These are phyloP conservation scores for Globisporangium perplexum DNA, from an alignment of 352 stramenopile species.

Conservation along the genomic window DNA sequence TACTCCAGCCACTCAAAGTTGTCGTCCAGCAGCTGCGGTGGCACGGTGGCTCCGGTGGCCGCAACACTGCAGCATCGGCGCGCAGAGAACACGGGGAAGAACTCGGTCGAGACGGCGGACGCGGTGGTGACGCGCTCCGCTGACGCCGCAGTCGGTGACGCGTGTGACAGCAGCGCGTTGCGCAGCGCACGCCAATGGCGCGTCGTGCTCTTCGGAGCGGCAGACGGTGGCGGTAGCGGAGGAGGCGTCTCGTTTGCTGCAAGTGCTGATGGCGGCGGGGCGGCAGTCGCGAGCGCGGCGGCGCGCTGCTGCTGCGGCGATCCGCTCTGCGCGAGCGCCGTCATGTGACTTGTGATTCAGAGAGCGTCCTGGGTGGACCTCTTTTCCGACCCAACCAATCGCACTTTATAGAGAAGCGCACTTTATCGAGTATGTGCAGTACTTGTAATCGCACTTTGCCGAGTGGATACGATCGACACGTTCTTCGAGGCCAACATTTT, in stretches of 20 bases:
- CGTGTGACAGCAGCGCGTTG: constrained; percentile 42
- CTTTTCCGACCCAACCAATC: not conserved
- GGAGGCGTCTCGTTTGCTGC: not conserved
- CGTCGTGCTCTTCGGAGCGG: constrained; percentile 27
- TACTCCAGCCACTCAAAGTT: constrained; percentile 56
- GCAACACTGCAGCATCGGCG: constrained; percentile 2
- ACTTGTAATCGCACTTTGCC: not conserved
- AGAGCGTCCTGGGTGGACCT: not conserved
- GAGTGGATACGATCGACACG: not conserved
- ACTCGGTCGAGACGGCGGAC: constrained; percentile 54
- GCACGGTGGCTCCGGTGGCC: not conserved
- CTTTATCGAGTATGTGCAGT: not conserved
- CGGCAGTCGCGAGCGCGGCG: not conserved
- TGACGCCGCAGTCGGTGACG: constrained; percentile 3
- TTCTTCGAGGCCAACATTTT: not conserved
- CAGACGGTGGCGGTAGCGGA: not conserved
- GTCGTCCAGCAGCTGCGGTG: constrained; percentile 8
- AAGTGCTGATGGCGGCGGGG: not conserved
- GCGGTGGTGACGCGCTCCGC: constrained; percentile 19
- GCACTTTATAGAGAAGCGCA: no score
- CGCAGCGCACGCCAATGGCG: constrained; percentile 70
- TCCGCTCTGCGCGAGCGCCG: constrained; percentile 8
- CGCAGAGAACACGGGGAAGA: constrained; percentile 46
- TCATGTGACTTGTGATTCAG: not conserved
- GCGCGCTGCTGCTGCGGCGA: constrained; percentile 6